A percentile compares a stretch with the other conserved stretches of the same genome.
These are phyloP conservation scores for Eugenia klotzschiana DNA, from an alignment of 441 rosid genomes.

Conservation along the genomic window DNA sequence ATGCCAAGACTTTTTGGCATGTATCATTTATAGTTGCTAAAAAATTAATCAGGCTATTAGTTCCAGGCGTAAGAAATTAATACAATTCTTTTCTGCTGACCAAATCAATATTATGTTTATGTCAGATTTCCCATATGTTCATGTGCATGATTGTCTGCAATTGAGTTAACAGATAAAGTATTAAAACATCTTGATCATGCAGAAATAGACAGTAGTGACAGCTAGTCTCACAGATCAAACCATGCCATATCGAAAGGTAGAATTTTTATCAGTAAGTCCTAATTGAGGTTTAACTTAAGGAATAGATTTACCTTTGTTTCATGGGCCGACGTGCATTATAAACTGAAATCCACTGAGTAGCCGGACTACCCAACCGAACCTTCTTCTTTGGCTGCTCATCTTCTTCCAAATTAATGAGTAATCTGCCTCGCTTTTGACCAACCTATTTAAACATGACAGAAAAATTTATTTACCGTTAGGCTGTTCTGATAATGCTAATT, in stretches of 20 bases:
- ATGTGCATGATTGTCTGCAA: background rate
- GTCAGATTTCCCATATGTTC: background rate
- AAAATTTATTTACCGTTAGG: background rate
- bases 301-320: constrained; percentile 37
- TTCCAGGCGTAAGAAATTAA: background rate
- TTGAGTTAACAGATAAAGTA: background rate
- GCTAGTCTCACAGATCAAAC: background rate
- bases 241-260: background rate
- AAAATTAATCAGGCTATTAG: background rate
- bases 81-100: background rate
- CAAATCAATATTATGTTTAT: background rate
- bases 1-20: background rate
- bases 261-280: background rate
- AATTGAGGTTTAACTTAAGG: background rate
- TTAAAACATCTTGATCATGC: background rate
- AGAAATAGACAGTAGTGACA: background rate
- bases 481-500: background rate
- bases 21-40: background rate
- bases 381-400: constrained; percentile 32
- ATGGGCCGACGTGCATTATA: constrained; percentile 35
- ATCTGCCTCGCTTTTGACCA: constrained; percentile 37
- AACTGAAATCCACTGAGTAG: constrained; percentile 48
- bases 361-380: constrained; percentile 38
- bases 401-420: constrained; percentile 25
- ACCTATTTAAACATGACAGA: constrained; percentile 12